A percentile compares a stretch with the other conserved stretches of the same genome.
Evolutionary conservation across 352 stramenopile species (phyloP).

Genomic region (Phytophthora colocasiae): DNA sequence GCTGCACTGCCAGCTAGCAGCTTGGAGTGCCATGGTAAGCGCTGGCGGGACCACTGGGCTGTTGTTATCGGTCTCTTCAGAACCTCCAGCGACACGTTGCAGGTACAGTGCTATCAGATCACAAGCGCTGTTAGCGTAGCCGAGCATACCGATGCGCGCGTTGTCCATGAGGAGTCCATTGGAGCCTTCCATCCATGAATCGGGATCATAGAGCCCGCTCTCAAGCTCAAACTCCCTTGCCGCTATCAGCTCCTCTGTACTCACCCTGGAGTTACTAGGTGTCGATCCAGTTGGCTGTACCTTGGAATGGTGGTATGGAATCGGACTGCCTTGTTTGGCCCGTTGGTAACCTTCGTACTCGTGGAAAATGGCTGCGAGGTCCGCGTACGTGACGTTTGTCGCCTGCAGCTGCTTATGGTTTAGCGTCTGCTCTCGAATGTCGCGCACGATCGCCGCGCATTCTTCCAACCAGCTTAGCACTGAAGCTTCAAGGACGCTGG

Average conservation of each 20-base stretch:
- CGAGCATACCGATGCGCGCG: slow-evolving; percentile 77
- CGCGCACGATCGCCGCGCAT: slow-evolving; percentile 70
- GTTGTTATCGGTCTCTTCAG: slow-evolving; percentile 25
- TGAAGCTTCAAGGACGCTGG: slow-evolving; percentile 67
- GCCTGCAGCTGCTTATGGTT: slow-evolving; percentile 71
- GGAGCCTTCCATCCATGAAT: slow-evolving; percentile 54
- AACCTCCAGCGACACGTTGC: slow-evolving; percentile 30
- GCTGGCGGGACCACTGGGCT: slow-evolving; percentile 28
- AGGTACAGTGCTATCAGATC: slow-evolving; percentile 75
- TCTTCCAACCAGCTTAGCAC: slow-evolving; percentile 80
- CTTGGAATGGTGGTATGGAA: slow-evolving; percentile 64
- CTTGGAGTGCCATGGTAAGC: slow-evolving; percentile 52
- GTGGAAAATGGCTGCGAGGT: slow-evolving; percentile 69
- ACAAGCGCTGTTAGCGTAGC: slow-evolving; percentile 80
- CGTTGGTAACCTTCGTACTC: slow-evolving; percentile 72
- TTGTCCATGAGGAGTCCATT: slow-evolving; percentile 78
- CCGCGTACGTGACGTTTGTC: slow-evolving; percentile 58
- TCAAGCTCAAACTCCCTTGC: slow-evolving; percentile 74
- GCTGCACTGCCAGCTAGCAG: slow-evolving; percentile 75
- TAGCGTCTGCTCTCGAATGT: slow-evolving; percentile 78
- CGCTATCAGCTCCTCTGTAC: slow-evolving; percentile 49
- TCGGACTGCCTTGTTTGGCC: slow-evolving; percentile 58
- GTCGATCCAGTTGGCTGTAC: slow-evolving; percentile 27
- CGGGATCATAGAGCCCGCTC: slow-evolving; percentile 62
- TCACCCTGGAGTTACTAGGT: slow-evolving; percentile 13